Evolutionary conservation across 2,329 filamentous ascomycete genomes (phyloP).

Genomic region (Graphiopsis chlorocephala): DNA sequence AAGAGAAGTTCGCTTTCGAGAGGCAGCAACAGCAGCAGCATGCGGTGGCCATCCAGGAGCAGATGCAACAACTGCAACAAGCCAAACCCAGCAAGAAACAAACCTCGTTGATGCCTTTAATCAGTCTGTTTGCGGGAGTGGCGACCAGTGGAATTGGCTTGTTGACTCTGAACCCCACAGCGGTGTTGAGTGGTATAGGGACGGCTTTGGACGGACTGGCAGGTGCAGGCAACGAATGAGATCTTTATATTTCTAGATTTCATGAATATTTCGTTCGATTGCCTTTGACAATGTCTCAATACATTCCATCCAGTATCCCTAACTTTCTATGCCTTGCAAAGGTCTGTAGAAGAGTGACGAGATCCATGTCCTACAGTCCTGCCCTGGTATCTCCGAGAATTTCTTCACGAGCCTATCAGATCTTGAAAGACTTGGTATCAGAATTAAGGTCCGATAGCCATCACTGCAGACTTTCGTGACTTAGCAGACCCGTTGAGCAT

Average conservation of each 20-base stretch:
- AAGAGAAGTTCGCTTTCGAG: slow-evolving; percentile 13
- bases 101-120: slow-evolving; percentile 8
- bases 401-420: no score
- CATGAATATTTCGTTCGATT: neutral
- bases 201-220: slow-evolving; percentile 7
- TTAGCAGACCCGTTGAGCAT: no score
- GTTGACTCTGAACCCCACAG: slow-evolving; percentile 12
- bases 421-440: no score
- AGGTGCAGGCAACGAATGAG: neutral
- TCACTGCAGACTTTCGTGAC: no score
- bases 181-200: slow-evolving; percentile 4
- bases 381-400: no score
- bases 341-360: no score
- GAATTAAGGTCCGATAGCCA: no score
- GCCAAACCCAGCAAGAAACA: slow-evolving; percentile 8
- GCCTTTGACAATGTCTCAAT: neutral
- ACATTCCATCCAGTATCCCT: no score
- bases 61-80: slow-evolving; percentile 13
- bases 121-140: slow-evolving; percentile 7
- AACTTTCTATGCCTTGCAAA: no score
- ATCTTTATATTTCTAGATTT: neutral
- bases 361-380: no score
- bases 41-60: neutral
- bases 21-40: slow-evolving; percentile 11
- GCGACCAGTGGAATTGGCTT: slow-evolving; percentile 8